Evolutionary conservation across 108 stramenopile genomes (phyloP).

Genomic region (Fragilariopsis cylindrus): DNA sequence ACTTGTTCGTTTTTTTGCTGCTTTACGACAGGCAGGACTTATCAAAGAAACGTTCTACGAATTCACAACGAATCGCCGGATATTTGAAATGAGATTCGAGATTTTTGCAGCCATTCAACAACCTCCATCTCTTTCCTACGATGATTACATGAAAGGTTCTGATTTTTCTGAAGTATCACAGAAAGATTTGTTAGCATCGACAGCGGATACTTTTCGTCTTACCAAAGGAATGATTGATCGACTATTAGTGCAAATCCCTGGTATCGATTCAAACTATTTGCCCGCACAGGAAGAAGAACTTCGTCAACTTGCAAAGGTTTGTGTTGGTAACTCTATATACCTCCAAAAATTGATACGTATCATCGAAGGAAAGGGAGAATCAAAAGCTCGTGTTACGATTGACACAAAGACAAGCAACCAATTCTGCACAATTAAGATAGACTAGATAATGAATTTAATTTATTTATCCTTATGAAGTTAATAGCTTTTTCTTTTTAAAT

Average conservation of each 20-base stretch:
- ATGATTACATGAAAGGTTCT: constrained; percentile 66
- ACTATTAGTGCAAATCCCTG: constrained; percentile 21
- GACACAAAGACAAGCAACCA: constrained; percentile 50
- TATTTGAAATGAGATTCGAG: constrained; percentile 75
- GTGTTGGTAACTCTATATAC: constrained; percentile 68
- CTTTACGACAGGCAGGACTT: constrained; percentile 62
- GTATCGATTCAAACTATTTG: constrained; percentile 30
- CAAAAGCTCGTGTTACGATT: constrained; percentile 33
- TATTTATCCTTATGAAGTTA: background rate
- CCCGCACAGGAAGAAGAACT: constrained; percentile 54
- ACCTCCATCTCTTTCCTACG: constrained; percentile 66
- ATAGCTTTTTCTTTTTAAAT: background rate
- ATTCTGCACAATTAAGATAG: constrained; percentile 63
- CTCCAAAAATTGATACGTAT: constrained; percentile 49
- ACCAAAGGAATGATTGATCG: constrained; percentile 52
- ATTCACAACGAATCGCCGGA: constrained; percentile 58
- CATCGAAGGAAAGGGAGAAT: constrained; percentile 4
- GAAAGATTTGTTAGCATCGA: constrained; percentile 53
- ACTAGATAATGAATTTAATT: constrained; percentile 18
- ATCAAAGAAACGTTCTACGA: constrained; percentile 36
- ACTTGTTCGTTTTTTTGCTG: constrained; percentile 64
- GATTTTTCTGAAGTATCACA: constrained; percentile 52
- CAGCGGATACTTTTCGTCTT: constrained; percentile 59
- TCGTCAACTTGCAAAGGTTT: constrained; percentile 56
- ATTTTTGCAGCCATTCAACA: constrained; percentile 58